Percentiles rank a stretch among this genome's conserved stretches.
Conservation (phyloP, 257 asterid species). For the Solanum dulcamara region DNA sequence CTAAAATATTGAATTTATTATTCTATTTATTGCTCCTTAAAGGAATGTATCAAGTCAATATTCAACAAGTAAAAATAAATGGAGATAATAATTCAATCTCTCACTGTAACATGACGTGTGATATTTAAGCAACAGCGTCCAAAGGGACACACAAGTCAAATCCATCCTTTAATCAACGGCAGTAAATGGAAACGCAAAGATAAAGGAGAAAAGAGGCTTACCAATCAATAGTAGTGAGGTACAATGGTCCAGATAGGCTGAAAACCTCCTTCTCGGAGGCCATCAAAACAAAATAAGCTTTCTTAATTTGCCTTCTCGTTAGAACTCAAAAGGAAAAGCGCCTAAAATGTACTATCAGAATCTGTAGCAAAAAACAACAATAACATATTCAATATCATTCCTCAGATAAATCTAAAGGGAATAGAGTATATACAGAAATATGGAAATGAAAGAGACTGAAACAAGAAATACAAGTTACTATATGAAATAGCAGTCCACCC, state of each 20-base stretch:
- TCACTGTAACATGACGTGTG: not conserved
- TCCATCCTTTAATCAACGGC: not conserved
- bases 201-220: too few relatives aligned
- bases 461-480: not conserved
- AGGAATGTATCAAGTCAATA: too few relatives aligned
- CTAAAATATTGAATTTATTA: too few relatives aligned
- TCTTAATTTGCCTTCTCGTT: not conserved
- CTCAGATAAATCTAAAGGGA: not conserved
- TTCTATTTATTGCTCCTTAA: not conserved
- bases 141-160: not conserved
- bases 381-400: rapidly evolving
- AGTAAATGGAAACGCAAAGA: not conserved
- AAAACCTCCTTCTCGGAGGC: slow-evolving; percentile 41
- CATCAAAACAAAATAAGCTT: slow-evolving; percentile 10
- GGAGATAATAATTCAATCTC: not conserved
- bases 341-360: not conserved
- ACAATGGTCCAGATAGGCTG: slow-evolving; percentile 43
- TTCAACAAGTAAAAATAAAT: not conserved
- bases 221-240: slow-evolving; percentile 52
- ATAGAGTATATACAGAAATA: not conserved
- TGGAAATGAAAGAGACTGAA: not conserved
- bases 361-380: not conserved
- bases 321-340: not conserved
- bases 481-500: not conserved
- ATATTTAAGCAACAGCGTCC: not conserved